Evolutionary conservation across 1,284 basidiomycete genomes (phyloP), one percentile per base, ranked within the genome.

Genomic region (Malassezia japonica): DNA sequence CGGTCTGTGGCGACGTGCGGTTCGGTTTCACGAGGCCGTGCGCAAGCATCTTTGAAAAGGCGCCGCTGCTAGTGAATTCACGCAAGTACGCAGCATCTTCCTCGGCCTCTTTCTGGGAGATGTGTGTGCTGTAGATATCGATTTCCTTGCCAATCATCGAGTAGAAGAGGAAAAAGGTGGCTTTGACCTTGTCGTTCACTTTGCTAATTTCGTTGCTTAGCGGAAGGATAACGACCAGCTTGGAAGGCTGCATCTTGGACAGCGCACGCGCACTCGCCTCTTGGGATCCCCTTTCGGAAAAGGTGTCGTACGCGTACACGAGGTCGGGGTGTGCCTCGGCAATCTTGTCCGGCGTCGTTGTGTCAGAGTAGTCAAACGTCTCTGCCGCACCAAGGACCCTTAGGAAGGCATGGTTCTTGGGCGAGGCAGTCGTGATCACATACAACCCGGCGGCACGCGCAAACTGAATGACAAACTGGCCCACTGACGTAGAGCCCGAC

Each of bases 401-500:
- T 42, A 72, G 51, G n/a, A 57, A 54, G 1, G 50, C 55, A 29
- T 64, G 60, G 56, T 72, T 68, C 48, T 64, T 65, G 33, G 64
- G 67, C 28, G 76, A 77, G 8, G 75, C 75, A 8, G 76, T 77
- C 16, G 73, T 61, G 56, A 77, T 65, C 42, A 78, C 76, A 21
- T 65, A 78, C 74, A 80, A 82, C 0, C 76, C 75, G 1, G 71
- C 59, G 15, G 72, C 58, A 27, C 67, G 69, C 12, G 71, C 76
- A 16, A 69, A 46, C 54, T 72, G 67, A 28, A 72, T 57, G 12
- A 65, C 66, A 49, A 74, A 79, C 52, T 80, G 77, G 4, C 80
- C 81, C 0, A 72, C 72, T 15, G 78, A 64, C n/a, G 78, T 79
- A 4, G 80, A 74, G 10, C 81, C 79, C 15, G 78, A 78, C 46